These are phyloP conservation scores for Pharnaceum exiguum DNA, from an alignment of 148 eudicot species.

Conservation along the genomic window DNA sequence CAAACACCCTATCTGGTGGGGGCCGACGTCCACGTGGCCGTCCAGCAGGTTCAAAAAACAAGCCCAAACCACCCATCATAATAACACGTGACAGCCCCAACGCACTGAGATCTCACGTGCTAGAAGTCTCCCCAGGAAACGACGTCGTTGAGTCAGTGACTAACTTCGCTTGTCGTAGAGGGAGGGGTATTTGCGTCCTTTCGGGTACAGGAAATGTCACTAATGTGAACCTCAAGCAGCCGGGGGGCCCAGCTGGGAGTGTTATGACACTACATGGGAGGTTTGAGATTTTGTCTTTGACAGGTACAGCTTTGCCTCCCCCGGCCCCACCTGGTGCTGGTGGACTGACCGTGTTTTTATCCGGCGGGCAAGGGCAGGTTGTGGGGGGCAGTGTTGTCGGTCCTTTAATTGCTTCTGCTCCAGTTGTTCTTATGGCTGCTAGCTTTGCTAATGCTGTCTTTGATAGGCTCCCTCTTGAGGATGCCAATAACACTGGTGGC, in stretches of 20 bases:
- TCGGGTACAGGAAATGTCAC: constrained; percentile 34
- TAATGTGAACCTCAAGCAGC: constrained; percentile 33
- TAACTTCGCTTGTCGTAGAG: constrained; percentile 28
- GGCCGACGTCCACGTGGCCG: constrained; percentile 30
- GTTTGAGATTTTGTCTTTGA: constrained; percentile 30
- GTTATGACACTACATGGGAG: constrained; percentile 37
- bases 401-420: constrained; percentile 50
- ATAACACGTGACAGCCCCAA: constrained; percentile 42
- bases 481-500: no score
- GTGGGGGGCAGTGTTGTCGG: constrained; percentile 66
- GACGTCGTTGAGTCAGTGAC: constrained; percentile 34
- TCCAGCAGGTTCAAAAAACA: constrained; percentile 36
- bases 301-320: constrained; percentile 45
- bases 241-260: constrained; percentile 21
- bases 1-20: constrained; percentile 1
- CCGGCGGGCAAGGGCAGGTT: constrained; percentile 71
- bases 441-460: constrained; percentile 68
- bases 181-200: constrained; percentile 32
- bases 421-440: constrained; percentile 62
- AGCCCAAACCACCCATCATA: constrained; percentile 39
- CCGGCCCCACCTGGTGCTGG: constrained; percentile 51
- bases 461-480: constrained; percentile 54
- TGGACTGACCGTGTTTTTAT: constrained; percentile 50
- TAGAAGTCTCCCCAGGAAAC: constrained; percentile 25
- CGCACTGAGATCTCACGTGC: constrained; percentile 34